phyloP scores from a whole-genome alignment of 1,284 basidiomycete species.

The Chalciporus piperatoides region DNA sequence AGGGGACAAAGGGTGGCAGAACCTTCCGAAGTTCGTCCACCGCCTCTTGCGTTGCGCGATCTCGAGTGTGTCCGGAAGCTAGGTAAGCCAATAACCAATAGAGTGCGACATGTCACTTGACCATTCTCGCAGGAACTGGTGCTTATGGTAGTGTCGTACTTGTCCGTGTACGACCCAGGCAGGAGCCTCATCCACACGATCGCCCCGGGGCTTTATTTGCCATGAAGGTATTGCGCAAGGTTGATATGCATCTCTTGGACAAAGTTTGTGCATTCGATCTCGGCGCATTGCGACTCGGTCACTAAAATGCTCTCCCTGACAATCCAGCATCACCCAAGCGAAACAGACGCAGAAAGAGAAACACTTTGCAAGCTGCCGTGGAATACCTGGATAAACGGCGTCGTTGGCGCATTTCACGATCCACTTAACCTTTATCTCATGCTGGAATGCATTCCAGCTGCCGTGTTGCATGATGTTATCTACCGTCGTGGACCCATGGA shows the following conservation, averaged over 20 bases:
- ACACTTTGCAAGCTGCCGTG: conserved; percentile 42
- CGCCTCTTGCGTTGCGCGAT: conserved; percentile 33
- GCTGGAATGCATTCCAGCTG: conserved; percentile 45
- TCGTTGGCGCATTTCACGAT: conserved; percentile 45
- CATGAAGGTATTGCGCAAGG: conserved; percentile 42
- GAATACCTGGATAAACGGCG: conserved; percentile 48
- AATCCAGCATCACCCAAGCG: conserved; percentile 20
- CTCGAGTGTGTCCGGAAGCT: conserved; percentile 40
- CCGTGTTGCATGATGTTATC: conserved; percentile 40
- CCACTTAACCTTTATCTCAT: conserved; percentile 44
- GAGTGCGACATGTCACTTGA: conserved; percentile 3
- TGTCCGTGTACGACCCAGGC: conserved; percentile 30
- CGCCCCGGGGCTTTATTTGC: conserved; percentile 35
- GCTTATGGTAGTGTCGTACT: conserved; percentile 40
- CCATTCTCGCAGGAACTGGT: conserved; percentile 35
- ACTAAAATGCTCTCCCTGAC: neutral
- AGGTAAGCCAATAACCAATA: conserved; percentile 26
- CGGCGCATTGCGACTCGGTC: neutral
- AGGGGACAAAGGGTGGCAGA: conserved; percentile 9
- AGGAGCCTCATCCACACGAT: conserved; percentile 28
- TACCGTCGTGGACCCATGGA: conserved; percentile 32
- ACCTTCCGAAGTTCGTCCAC: conserved; percentile 29
- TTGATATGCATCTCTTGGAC: conserved; percentile 28
- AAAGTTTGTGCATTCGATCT: conserved; percentile 22
- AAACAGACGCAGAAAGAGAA: conserved; percentile 40